Evolutionary conservation across 208 protist species (phyloP), one percentile per base, ranked within the genome.

Genomic region (Porcisia hertigi): DNA sequence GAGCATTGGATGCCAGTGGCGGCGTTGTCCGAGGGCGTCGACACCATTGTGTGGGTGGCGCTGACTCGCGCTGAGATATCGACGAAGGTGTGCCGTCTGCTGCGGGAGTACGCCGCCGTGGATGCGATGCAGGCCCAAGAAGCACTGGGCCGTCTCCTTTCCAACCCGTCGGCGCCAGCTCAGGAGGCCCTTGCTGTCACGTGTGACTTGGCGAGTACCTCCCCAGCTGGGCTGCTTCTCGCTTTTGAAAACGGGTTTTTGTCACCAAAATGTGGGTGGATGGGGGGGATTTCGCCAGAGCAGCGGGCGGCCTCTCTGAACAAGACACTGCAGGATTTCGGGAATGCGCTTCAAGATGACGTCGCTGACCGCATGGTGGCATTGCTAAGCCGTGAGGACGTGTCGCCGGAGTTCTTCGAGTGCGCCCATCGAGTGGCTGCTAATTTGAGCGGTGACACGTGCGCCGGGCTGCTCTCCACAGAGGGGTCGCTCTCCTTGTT

Each of bases 1-100:
- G 58, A 55, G 54, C 77, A 75, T n/a, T 89, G 84, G 79, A 60
- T 91, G 41, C 65, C 78, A 3, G 79, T 67, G 23, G 75, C 81
- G 14, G 71, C 69, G 25, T 54, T 70, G 57, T 34, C 63, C 3
- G 69, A 73, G 18, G 67, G 78, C 2, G 75, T 81, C 12, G 82
- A 81, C 53, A 66, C 64, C 25, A 64, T 93, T n/a, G 69, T 87
- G 18, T 70, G 55, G 60, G 58, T 76, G 18, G 84, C 84, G 25
- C 72, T 79, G 1, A 47, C 73, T 49, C 36, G 62, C 6, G n/a
- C 63, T n/a, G 71, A 75, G 64, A 71, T 71, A 12, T 36, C 73
- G 1, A 52, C 60, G 66, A 82, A 85, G 64, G 73, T 81, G 30
- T 70, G 69, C 55, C 62, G 45, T 55, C 52, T 88, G 69, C 72